Percentiles rank a stretch among this genome's conserved stretches.
phyloP scores from a whole-genome alignment of 305 asterid species.

The Fraxinus platypoda region DNA sequence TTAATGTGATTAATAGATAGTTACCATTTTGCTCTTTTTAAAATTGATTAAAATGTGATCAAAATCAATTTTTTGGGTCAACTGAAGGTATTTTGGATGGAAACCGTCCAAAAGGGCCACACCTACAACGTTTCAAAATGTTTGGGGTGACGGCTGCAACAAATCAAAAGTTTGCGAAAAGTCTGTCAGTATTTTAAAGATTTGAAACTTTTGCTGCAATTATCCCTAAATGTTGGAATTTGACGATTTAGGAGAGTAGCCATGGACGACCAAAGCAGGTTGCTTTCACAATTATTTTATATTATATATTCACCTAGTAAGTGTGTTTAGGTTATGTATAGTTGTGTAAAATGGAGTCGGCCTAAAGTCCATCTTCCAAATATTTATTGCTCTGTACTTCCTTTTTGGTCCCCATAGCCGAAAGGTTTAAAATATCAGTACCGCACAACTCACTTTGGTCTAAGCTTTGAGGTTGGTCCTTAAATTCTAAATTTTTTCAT shows the following conservation, averaged over 20 bases:
- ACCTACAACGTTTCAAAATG: no score
- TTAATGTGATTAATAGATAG: no score
- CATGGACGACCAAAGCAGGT: constrained; percentile 48
- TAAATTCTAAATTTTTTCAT: background rate
- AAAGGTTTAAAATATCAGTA: background rate
- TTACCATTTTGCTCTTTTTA: no score
- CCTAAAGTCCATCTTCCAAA: background rate
- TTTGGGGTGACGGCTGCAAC: no score
- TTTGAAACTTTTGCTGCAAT: no score
- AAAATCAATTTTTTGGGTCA: no score
- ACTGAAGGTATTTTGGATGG: no score
- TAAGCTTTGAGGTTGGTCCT: background rate
- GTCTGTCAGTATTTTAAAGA: no score
- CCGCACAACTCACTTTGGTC: background rate
- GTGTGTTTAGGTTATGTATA: background rate
- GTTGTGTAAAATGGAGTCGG: background rate
- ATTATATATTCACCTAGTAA: background rate
- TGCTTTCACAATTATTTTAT: constrained; percentile 38
- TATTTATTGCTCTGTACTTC: background rate
- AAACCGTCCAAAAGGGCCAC: no score
- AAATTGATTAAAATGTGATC: no score
- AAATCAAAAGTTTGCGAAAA: no score
- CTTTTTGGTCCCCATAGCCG: background rate
- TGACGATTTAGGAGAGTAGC: background rate
- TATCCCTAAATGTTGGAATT: no score